phyloP scores from a whole-genome alignment of 2,329 filamentous ascomycete species.

The Diaporthe destruens region DNA sequence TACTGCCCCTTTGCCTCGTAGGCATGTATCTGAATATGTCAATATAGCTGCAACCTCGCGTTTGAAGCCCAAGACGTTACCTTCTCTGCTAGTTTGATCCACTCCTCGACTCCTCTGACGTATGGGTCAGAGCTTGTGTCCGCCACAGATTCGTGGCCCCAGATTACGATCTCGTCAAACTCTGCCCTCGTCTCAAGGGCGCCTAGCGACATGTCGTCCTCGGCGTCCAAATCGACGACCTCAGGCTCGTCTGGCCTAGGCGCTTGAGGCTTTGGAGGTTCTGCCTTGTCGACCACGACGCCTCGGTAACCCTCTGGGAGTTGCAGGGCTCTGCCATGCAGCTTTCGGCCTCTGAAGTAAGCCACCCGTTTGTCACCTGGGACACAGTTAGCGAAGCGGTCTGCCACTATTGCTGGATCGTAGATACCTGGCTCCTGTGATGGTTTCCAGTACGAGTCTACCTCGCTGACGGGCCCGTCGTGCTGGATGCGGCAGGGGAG shows the following conservation, averaged over 20 bases:
- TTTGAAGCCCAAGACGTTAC: background rate
- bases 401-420: background rate
- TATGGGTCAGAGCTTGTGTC: constrained; percentile 76
- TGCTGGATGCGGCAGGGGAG: constrained; percentile 86
- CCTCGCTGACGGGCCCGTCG: constrained; percentile 76
- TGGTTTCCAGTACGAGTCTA: constrained; percentile 79
- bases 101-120: constrained; percentile 82
- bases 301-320: constrained; percentile 81
- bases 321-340: constrained; percentile 74
- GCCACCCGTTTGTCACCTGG: constrained; percentile 66
- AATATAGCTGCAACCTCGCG: background rate
- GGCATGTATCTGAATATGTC: constrained; percentile 39
- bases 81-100: constrained; percentile 77
- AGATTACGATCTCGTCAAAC: constrained; percentile 84
- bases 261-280: constrained; percentile 50
- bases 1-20: constrained; percentile 32
- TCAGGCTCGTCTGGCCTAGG: constrained; percentile 46
- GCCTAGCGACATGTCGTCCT: constrained; percentile 63
- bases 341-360: constrained; percentile 84
- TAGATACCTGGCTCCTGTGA: constrained; percentile 45
- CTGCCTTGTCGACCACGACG: constrained; percentile 66
- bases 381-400: constrained; percentile 30
- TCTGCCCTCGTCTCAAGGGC: constrained; percentile 72
- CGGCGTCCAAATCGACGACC: constrained; percentile 53
- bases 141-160: constrained; percentile 80